Evolutionary conservation across 805 yeast species (phyloP).

Genomic region (Schizosaccharomyces lindneri): DNA sequence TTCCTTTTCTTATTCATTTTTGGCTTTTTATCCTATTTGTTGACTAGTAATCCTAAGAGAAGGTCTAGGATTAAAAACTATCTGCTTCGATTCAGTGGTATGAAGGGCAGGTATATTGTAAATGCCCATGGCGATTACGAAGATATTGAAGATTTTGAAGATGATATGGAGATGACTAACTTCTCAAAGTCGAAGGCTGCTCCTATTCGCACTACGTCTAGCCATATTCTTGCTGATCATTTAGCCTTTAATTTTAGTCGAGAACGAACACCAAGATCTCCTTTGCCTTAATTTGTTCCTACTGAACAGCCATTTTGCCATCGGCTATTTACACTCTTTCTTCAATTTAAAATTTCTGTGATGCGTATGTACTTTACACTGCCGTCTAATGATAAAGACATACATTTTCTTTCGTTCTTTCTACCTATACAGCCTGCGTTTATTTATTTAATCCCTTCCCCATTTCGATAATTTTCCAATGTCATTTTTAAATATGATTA

Average conservation of each 20-base stretch:
- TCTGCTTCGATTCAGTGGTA: background rate
- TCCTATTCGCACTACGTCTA: background rate
- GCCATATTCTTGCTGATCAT: background rate
- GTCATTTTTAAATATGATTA: no score
- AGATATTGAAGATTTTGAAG: background rate
- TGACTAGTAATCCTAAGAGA: background rate
- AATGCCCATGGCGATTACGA: background rate
- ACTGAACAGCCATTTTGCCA: background rate
- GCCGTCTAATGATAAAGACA: no score
- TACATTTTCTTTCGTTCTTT: no score
- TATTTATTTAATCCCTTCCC: no score
- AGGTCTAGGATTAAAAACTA: background rate
- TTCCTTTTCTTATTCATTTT: background rate
- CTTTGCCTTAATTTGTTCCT: background rate
- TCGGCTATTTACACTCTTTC: background rate
- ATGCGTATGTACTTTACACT: no score
- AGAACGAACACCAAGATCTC: background rate
- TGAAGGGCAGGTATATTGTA: background rate
- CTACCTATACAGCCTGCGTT: no score
- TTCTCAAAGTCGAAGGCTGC: background rate
- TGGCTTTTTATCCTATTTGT: background rate
- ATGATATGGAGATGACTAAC: background rate
- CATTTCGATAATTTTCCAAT: no score
- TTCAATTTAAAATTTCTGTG: background rate
- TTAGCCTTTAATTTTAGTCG: background rate